Base-by-base conservation (phyloP, 371 early-diverging fungal species). In the Lichtheimia ramosa region DNA sequence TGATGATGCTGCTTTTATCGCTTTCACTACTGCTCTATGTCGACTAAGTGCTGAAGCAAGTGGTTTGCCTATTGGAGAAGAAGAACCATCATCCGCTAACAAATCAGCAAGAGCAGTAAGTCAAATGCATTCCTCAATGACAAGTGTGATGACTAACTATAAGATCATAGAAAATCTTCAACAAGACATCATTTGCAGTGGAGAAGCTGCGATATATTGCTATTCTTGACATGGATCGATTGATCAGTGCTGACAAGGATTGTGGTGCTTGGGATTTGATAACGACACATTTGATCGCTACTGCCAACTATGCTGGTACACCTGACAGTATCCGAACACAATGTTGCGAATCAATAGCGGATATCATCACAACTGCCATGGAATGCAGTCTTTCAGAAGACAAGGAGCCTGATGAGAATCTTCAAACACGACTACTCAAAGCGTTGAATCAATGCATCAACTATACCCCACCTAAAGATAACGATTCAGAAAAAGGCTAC, bases 121-220 rank as follows among this genome's bases (percentile, higher is more conserved):
- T 58, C n/a, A 24, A 53, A 41, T 10, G 53, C 13, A 28, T 1
- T 24, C 28, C 15, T 16, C 39, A n/a, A 12, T 41, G 3, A 21
- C 14, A n/a, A 3, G 10, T 4, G 8, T 12, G 41, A 21, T 2
- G 10, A n/a, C 8, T 46, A 57, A 41, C 13, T 6, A 0, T 2
- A 28, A 16, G 39, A 15, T 41, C 28, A 23, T 66, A 85, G 83
- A 87, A 79, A 77, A 70, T 81, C 6, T 77, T 82, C 15, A 84
- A 94, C 46, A 89, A 88, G 39, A 87, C 86, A 62, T 86, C 91
- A 14, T 96, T 95, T 81, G 91, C 97, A 0, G 73, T 96, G 12
- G 85, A 88, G 25, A 92, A 93, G 69, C 68, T 98, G 55, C 85
- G 89, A 15, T 85, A 87, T 41, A 82, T 96, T 15, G 77, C 87